phyloP scores from a whole-genome alignment of 768 basidiomycete genomes.

The Leccinum arenicola region DNA sequence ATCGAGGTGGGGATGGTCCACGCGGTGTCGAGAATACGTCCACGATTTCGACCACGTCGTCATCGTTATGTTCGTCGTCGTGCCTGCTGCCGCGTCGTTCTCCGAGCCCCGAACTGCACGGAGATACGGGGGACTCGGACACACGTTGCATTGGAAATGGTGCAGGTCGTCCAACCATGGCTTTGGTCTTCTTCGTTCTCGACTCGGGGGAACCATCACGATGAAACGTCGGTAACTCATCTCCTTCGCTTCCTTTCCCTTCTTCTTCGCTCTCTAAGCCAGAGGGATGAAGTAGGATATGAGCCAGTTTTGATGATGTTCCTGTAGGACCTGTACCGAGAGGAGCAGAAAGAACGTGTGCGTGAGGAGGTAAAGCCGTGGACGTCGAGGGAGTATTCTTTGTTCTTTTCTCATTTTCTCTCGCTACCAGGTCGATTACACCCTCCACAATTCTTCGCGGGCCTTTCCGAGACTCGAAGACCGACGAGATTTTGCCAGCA shows the following conservation, averaged over 20 bases:
- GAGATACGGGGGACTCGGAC: not conserved
- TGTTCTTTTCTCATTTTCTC: not conserved
- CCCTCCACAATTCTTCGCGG: not conserved
- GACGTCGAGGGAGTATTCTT: constrained; percentile 2
- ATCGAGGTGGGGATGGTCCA: constrained; percentile 19
- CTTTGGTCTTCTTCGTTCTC: not conserved
- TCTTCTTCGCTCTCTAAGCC: constrained; percentile 12
- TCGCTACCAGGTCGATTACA: constrained; percentile 9
- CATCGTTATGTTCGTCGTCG: not conserved
- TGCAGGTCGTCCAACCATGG: not conserved
- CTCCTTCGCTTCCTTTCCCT: constrained; percentile 8
- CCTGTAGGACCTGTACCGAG: not conserved
- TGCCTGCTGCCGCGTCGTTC: not conserved
- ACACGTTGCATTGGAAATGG: constrained; percentile 29
- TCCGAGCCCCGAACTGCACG: not conserved
- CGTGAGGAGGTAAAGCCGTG: not conserved
- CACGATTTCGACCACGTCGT: constrained; percentile 7
- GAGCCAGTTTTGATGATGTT: constrained; percentile 15
- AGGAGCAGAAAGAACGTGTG: constrained; percentile 2
- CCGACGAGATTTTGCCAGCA: not conserved
- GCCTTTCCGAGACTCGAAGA: not conserved
- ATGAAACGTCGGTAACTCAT: constrained; percentile 22
- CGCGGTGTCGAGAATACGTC: constrained; percentile 25
- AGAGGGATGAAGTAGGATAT: constrained; percentile 8
- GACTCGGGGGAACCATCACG: constrained; percentile 9